Percentiles rank a stretch among this genome's conserved stretches.
phyloP scores from a whole-genome alignment of 2,329 filamentous ascomycete genomes.

The Diaporthe caulivora region DNA sequence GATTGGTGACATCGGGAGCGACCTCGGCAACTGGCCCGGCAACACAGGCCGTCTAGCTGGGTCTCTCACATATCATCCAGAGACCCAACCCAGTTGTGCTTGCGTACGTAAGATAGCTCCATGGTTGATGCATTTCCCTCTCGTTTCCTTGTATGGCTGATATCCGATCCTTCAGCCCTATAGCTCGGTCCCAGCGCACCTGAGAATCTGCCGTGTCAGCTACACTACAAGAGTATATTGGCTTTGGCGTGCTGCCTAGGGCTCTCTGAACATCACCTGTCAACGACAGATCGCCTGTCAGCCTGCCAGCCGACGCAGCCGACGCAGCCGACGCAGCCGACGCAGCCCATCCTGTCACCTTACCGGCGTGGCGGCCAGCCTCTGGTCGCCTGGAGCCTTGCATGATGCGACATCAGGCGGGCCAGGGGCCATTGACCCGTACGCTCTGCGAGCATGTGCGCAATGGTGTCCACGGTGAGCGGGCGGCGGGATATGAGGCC shows the following conservation, averaged over 20 bases:
- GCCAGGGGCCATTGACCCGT: not conserved
- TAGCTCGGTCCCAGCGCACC: not conserved
- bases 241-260: not conserved
- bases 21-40: not conserved
- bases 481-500: not conserved
- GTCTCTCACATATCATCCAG: not conserved
- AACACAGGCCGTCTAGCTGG: not conserved
- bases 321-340: not conserved
- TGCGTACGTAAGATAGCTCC: not conserved
- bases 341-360: not conserved
- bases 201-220: constrained; percentile 15
- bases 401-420: constrained; percentile 24
- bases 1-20: constrained; percentile 23
- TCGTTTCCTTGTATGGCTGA: constrained; percentile 16
- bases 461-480: constrained; percentile 6
- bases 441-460: not conserved
- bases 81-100: not conserved
- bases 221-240: not conserved
- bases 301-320: no score
- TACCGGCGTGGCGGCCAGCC: not conserved
- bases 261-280: not conserved
- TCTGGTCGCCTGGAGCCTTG: constrained; percentile 26
- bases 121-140: not conserved
- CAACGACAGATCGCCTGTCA: not conserved
- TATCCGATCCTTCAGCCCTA: constrained; percentile 22